Conservation (phyloP, 768 basidiomycete species). For the Flagelloscypha sp. region DNA sequence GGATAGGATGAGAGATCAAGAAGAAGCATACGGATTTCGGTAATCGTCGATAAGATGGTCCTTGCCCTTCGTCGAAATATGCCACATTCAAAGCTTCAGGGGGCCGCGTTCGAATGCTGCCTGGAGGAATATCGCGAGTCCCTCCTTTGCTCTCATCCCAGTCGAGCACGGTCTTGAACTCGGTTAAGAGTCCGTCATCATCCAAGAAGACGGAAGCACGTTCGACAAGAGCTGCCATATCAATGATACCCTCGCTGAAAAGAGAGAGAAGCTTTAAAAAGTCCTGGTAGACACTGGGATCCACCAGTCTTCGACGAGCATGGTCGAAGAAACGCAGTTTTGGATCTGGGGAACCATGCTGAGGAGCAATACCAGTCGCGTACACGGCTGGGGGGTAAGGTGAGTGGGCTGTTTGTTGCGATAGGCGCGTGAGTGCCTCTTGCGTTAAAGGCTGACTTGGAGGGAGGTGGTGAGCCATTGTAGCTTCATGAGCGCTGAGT, state of each 20-base stretch:
- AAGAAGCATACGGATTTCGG: conserved; percentile 67
- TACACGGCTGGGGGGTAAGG: conserved; percentile 12
- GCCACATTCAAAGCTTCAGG: conserved; percentile 72
- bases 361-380: conserved; percentile 14
- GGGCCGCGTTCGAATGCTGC: conserved; percentile 67
- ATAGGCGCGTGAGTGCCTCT: conserved; percentile 16
- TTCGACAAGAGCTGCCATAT: conserved; percentile 73
- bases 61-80: conserved; percentile 77
- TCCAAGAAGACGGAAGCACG: conserved; percentile 76
- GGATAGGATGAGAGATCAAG: conserved; percentile 1
- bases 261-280: conserved; percentile 90
- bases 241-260: conserved; percentile 88
- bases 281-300: conserved; percentile 77
- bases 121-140: conserved; percentile 63
- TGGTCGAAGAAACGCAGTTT: conserved; percentile 93
- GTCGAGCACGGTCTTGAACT: conserved; percentile 82
- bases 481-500: too few relatives aligned
- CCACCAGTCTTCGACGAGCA: conserved; percentile 73
- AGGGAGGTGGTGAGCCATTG: conserved; percentile 34
- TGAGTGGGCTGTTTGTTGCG: conserved; percentile 13
- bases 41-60: conserved; percentile 88
- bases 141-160: conserved; percentile 63
- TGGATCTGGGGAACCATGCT: conserved; percentile 16
- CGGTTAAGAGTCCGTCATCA: conserved; percentile 66
- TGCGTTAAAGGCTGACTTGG: conserved; percentile 23